phyloP scores from a whole-genome alignment of 192 early-diverging fungal species.

The Backusella parvicylindrica region DNA sequence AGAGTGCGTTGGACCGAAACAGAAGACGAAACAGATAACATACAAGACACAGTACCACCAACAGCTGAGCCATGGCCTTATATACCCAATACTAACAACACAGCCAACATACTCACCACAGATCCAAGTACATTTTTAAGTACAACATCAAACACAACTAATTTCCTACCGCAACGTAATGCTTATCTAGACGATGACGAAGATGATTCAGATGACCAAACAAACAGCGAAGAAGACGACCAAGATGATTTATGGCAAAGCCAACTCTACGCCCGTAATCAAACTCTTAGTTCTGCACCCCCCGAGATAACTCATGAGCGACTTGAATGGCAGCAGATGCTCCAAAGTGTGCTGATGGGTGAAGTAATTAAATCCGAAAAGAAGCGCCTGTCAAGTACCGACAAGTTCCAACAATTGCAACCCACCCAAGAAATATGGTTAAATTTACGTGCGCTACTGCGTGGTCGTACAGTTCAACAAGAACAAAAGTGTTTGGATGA shows the following conservation, averaged over 20 bases:
- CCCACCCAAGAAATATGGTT: slow-evolving; percentile 66
- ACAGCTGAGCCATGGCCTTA: neutral
- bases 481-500: slow-evolving; percentile 69
- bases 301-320: slow-evolving; percentile 61
- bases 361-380: slow-evolving; percentile 87
- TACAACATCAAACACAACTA: neutral
- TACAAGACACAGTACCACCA: neutral
- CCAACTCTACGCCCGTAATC: slow-evolving; percentile 16
- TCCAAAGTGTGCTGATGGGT: slow-evolving; percentile 74
- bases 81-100: neutral
- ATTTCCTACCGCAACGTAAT: neutral
- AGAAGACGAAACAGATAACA: slow-evolving; percentile 1
- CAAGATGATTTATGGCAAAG: slow-evolving; percentile 17
- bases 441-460: slow-evolving; percentile 60
- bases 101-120: neutral
- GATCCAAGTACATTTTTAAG: neutral
- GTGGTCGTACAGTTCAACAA: slow-evolving; percentile 53
- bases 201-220: slow-evolving; percentile 3
- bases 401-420: slow-evolving; percentile 38
- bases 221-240: slow-evolving; percentile 8
- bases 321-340: slow-evolving; percentile 83
- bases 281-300: slow-evolving; percentile 9
- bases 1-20: slow-evolving; percentile 24
- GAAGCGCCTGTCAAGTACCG: slow-evolving; percentile 57
- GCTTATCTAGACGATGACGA: slow-evolving; percentile 10